Evolutionary conservation across 2,329 filamentous ascomycete genomes (phyloP).

Genomic region (Aspergillus thermomutatus): DNA sequence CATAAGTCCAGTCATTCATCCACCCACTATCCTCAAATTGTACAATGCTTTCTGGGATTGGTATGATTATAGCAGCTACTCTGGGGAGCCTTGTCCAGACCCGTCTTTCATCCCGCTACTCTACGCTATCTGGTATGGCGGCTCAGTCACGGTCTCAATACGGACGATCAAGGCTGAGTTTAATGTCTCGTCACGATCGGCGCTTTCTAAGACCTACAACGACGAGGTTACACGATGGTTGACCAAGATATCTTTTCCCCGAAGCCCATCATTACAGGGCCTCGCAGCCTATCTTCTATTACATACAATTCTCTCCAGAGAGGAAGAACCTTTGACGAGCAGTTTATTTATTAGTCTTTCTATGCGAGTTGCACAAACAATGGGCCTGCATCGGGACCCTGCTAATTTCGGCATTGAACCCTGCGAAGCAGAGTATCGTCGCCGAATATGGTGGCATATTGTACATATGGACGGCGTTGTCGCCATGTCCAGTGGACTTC

Average conservation of each 20-base stretch:
- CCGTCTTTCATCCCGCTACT: slow-evolving; percentile 44
- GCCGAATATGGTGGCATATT: slow-evolving; percentile 49
- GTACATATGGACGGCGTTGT: slow-evolving; percentile 49
- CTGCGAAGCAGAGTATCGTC: slow-evolving; percentile 44
- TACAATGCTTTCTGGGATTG: slow-evolving; percentile 47
- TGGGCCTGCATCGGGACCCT: slow-evolving; percentile 49
- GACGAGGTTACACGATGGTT: slow-evolving; percentile 45
- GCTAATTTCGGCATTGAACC: slow-evolving; percentile 45
- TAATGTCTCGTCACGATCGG: slow-evolving; percentile 31
- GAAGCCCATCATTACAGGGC: slow-evolving; percentile 44
- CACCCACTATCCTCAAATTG: slow-evolving; percentile 39
- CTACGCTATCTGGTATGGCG: slow-evolving; percentile 49
- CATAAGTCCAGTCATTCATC: slow-evolving; percentile 44
- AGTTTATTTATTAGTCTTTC: slow-evolving; percentile 48
- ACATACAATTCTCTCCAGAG: slow-evolving; percentile 46
- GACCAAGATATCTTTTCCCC: slow-evolving; percentile 42
- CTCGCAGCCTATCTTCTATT: slow-evolving; percentile 47
- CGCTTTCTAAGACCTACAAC: slow-evolving; percentile 37
- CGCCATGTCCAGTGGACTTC: slow-evolving; percentile 48
- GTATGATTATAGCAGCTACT: slow-evolving; percentile 39
- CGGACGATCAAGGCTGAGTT: slow-evolving; percentile 42
- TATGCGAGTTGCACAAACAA: slow-evolving; percentile 47
- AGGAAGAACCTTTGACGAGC: slow-evolving; percentile 48
- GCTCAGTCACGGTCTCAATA: slow-evolving; percentile 43
- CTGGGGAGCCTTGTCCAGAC: slow-evolving; percentile 35